These are phyloP conservation scores for Carex arenaria DNA, from an alignment of 202 grass and related monocot species.

Conservation along the genomic window DNA sequence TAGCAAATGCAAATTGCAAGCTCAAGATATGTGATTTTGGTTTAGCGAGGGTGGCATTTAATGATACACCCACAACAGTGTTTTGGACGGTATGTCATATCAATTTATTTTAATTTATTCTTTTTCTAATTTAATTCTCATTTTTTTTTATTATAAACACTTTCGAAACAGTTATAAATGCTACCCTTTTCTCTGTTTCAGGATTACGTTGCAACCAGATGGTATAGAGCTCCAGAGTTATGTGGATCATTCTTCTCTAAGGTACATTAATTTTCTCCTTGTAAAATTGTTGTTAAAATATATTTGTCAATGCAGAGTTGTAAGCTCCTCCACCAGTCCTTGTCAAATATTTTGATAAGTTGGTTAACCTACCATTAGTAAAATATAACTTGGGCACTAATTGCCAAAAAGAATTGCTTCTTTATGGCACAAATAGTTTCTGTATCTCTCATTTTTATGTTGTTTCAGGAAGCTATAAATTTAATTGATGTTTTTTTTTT, in stretches of 20 bases:
- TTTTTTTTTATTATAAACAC: background rate
- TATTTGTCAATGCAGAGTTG: background rate
- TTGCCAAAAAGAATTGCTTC: conserved; percentile 15
- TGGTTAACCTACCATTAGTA: conserved; percentile 8
- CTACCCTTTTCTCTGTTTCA: conserved; percentile 27
- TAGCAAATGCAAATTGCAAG: conserved; percentile 98
- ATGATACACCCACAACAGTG: conserved; percentile 72
- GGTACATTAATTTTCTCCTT: conserved; percentile 39
- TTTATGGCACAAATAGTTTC: conserved; percentile 9
- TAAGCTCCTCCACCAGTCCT: background rate
- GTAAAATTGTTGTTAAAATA: conserved; percentile 16
- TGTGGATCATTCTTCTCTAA: conserved; percentile 98
- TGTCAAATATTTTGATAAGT: conserved; percentile 21
- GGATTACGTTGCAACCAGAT: conserved; percentile 99
- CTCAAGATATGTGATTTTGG: conserved; percentile 99
- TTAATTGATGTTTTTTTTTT: conserved; percentile 26
- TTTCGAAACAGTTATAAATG: background rate
- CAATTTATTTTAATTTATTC: background rate
- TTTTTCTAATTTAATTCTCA: background rate
- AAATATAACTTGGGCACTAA: conserved; percentile 1
- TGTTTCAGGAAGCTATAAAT: conserved; percentile 2
- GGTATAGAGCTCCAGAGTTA: conserved; percentile 96
- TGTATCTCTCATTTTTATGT: conserved; percentile 18
- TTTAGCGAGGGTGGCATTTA: conserved; percentile 91
- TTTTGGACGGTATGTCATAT: conserved; percentile 89